Evolutionary conservation across 1,284 basidiomycete species (phyloP).

Genomic region (Porogramme epimiltina): DNA sequence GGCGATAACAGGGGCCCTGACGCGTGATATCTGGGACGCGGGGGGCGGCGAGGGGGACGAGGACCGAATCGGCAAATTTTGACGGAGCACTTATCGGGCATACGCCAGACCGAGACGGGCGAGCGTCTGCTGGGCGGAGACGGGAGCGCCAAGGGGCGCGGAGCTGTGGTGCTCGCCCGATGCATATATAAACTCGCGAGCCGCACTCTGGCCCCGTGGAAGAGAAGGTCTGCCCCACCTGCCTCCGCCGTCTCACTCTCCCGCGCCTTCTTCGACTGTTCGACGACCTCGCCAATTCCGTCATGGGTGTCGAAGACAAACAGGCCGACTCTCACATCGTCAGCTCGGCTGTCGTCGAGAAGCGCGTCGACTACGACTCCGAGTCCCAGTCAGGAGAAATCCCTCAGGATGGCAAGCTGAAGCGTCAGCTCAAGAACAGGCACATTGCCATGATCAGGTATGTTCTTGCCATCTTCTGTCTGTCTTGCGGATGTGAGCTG

Average conservation of each 20-base stretch:
- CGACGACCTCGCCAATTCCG: constrained; percentile 1
- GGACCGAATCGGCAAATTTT: no score
- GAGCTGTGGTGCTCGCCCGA: no score
- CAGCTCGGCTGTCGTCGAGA: constrained; percentile 16
- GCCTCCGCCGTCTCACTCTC: constrained; percentile 3
- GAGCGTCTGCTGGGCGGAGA: no score
- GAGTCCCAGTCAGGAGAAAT: constrained; percentile 14
- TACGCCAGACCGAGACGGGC: no score
- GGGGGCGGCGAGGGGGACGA: no score
- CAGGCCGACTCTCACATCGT: constrained; percentile 12
- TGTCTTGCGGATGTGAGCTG: not conserved
- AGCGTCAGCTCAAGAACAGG: constrained; percentile 40
- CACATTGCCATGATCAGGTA: constrained; percentile 43
- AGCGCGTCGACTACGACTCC: constrained; percentile 21
- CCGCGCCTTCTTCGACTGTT: not conserved
- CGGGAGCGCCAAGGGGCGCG: no score
- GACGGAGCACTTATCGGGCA: no score
- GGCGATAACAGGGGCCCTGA: no score
- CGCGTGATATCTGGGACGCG: no score
- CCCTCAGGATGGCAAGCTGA: constrained; percentile 24
- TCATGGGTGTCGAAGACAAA: constrained; percentile 24
- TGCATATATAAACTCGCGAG: constrained; percentile 15
- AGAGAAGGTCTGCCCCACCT: constrained; percentile 8
- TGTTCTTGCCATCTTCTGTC: constrained; percentile 1
- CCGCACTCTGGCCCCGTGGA: not conserved